Conservation (phyloP, 179 eudicot species). For the Silene vulgaris region DNA sequence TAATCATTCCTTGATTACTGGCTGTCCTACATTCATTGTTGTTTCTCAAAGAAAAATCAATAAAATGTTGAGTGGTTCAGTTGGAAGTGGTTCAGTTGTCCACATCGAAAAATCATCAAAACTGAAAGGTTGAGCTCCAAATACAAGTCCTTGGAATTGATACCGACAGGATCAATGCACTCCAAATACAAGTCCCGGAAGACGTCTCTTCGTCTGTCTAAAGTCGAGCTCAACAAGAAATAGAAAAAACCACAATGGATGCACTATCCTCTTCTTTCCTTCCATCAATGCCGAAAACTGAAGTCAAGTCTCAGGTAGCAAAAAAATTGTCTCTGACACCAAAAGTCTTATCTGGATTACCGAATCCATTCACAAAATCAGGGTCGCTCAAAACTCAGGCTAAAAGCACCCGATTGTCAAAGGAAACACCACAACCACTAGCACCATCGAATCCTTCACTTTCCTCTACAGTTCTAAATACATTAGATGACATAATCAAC, state of each 20-base stretch:
- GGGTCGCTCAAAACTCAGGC: background rate
- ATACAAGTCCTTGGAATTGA: too few relatives aligned
- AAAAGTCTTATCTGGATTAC: constrained; percentile 22
- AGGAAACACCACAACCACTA: constrained; percentile 18
- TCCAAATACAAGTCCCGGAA: too few relatives aligned
- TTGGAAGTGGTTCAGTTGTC: too few relatives aligned
- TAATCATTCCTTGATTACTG: too few relatives aligned
- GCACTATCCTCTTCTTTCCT: constrained; percentile 42
- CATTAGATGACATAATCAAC: constrained; percentile 31
- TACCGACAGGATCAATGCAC: constrained; percentile 32
- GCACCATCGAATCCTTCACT: constrained; percentile 7
- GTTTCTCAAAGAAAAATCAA: too few relatives aligned
- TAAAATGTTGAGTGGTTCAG: too few relatives aligned
- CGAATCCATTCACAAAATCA: background rate
- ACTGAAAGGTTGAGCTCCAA: constrained; percentile 14
- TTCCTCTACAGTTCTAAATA: constrained; percentile 6
- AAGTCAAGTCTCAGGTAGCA: constrained; percentile 32
- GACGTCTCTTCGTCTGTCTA: too few relatives aligned
- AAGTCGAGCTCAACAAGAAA: constrained; percentile 8
- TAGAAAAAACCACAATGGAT: constrained; percentile 28
- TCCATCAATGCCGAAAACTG: constrained; percentile 23
- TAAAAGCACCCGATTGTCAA: background rate
- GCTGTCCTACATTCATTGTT: too few relatives aligned
- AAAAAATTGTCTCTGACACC: constrained; percentile 6
- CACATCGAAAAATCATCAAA: too few relatives aligned